Conservation (phyloP, 192 early-diverging fungal species). For the Entomortierella lignicola region DNA sequence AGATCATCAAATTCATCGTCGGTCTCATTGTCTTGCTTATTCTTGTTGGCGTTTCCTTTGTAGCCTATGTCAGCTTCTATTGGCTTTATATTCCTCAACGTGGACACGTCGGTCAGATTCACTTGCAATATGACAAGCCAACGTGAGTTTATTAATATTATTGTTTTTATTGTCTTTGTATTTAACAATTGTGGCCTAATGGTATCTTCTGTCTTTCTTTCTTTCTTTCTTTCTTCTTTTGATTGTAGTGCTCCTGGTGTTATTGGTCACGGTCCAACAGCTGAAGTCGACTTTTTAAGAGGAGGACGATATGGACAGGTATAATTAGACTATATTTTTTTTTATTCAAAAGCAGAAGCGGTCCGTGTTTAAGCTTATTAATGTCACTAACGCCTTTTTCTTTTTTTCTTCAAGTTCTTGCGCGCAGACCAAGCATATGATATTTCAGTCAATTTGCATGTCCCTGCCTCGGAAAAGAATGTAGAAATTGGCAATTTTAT, state of each 20-base stretch:
- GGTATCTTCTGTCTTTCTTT: background rate
- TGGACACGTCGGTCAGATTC: conserved; percentile 53
- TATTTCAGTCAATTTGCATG: conserved; percentile 54
- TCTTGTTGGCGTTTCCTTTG: conserved; percentile 41
- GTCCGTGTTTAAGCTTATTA: too few relatives aligned
- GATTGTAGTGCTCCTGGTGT: conserved; percentile 26
- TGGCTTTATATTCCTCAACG: conserved; percentile 58
- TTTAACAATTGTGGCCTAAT: background rate
- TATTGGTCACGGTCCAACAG: conserved; percentile 24
- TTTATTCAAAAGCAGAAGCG: too few relatives aligned
- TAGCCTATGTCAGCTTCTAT: conserved; percentile 58
- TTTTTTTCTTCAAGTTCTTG: conserved; percentile 45
- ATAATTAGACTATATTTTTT: conserved; percentile 1
- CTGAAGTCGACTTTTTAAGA: conserved; percentile 53
- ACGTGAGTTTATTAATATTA: conserved; percentile 16
- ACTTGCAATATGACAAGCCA: conserved; percentile 56
- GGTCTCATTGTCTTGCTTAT: conserved; percentile 21
- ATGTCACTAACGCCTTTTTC: too few relatives aligned
- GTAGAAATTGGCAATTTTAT: conserved; percentile 55
- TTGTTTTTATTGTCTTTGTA: too few relatives aligned
- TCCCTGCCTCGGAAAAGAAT: conserved; percentile 56
- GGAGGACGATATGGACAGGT: conserved; percentile 43
- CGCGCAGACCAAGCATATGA: conserved; percentile 58
- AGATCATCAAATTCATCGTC: conserved; percentile 56
- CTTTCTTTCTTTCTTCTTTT: background rate